phyloP scores from a whole-genome alignment of 192 early-diverging fungal species.

The Funneliformis mosseae region DNA sequence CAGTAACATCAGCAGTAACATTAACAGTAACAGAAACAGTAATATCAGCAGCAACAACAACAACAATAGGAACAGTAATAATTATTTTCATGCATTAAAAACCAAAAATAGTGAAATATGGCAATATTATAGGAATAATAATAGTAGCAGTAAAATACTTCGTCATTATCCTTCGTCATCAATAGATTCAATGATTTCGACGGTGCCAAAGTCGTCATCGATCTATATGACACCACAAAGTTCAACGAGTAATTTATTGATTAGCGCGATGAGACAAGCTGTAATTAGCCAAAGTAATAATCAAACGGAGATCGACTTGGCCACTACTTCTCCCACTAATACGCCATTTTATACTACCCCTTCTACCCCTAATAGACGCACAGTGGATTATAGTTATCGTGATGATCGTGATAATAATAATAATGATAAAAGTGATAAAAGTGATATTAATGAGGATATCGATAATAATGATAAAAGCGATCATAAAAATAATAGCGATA shows the following conservation, averaged over 20 bases:
- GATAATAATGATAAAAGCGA: too few species aligned
- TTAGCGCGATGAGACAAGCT: slow-evolving; percentile 2
- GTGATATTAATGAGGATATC: too few species aligned
- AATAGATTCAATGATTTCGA: slow-evolving; percentile 1
- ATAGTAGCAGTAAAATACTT: not conserved
- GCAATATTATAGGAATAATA: not conserved
- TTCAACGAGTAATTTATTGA: slow-evolving; percentile 20
- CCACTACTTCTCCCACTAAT: not conserved
- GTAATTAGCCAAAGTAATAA: not conserved
- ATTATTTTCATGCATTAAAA: not conserved
- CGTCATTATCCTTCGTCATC: not conserved
- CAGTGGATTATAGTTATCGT: not conserved
- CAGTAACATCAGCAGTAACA: not conserved
- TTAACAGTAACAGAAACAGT: not conserved
- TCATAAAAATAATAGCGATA: not conserved
- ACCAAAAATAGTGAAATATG: not conserved
- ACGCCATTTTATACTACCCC: slow-evolving; percentile 9
- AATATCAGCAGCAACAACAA: not conserved
- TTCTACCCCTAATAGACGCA: slow-evolving; percentile 11
- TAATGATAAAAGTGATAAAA: too few species aligned
- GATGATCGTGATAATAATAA: not conserved
- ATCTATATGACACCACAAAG: slow-evolving; percentile 20
- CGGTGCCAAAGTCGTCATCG: not conserved
- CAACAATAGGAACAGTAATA: not conserved
- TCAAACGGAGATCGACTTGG: not conserved